A percentile compares a stretch with the other conserved stretches of the same genome.
phyloP scores from a whole-genome alignment of 2,329 filamentous ascomycete genomes.

The Onygena corvina region DNA sequence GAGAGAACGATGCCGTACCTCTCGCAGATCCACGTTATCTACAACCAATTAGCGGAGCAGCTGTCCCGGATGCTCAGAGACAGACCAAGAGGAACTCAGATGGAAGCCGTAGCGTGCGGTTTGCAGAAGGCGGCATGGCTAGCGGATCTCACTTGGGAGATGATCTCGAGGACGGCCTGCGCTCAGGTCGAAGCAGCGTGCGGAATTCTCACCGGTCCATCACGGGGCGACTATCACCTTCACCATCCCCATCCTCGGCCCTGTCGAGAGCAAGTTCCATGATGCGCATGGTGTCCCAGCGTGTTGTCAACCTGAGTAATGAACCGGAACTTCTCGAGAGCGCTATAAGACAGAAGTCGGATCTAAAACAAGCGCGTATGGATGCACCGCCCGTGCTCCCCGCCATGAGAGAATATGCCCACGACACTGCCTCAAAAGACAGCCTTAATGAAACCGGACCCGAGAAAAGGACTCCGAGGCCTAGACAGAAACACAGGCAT shows the following conservation, averaged over 20 bases:
- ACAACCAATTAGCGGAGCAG: slow-evolving; percentile 45
- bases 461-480: slow-evolving; percentile 22
- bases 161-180: slow-evolving; percentile 50
- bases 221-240: slow-evolving; percentile 42
- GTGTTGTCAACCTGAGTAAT: slow-evolving; percentile 94
- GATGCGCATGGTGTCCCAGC: slow-evolving; percentile 80
- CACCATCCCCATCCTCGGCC: slow-evolving; percentile 50
- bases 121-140: slow-evolving; percentile 31
- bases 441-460: slow-evolving; percentile 28
- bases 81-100: slow-evolving; percentile 31
- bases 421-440: slow-evolving; percentile 30
- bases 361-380: slow-evolving; percentile 38
- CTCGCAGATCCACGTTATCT: slow-evolving; percentile 46
- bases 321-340: slow-evolving; percentile 74
- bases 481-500: slow-evolving; percentile 23
- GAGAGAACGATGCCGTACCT: slow-evolving; percentile 47
- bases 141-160: slow-evolving; percentile 46
- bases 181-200: slow-evolving; percentile 24
- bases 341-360: slow-evolving; percentile 50
- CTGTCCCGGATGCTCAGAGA: slow-evolving; percentile 31
- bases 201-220: slow-evolving; percentile 13
- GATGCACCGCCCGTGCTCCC: slow-evolving; percentile 42
- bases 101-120: slow-evolving; percentile 41
- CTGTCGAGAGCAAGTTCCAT: slow-evolving; percentile 61
- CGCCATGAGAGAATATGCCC: slow-evolving; percentile 35